Evolutionary conservation across 345 rosid genomes (phyloP), one percentile per base, ranked within the genome.

Genomic region (Salix arbutifolia): DNA sequence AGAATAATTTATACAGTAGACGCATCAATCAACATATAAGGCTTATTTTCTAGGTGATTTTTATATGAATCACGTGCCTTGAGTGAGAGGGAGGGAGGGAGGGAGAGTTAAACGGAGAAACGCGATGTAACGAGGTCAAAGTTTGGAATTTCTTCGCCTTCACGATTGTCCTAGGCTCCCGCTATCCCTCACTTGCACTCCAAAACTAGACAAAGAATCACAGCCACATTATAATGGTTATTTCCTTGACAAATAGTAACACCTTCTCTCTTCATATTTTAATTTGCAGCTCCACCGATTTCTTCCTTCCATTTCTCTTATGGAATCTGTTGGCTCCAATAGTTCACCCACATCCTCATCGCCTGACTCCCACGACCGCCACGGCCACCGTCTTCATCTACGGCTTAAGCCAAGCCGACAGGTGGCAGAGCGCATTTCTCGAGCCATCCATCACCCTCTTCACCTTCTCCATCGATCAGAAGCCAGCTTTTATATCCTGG

Each of bases 381-480:
- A 31, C 42, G 40, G 2, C 66, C 78, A 16, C 76, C 81, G 50
- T 21, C 80, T 11, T 56, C 78, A 74, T 38, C 71, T 53, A 21
- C 82, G 84, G 17, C 30, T 75, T 77, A 76, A 76, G 71, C 73
- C 86, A 8, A 70, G 84, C 75, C 90, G 91, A 46, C 91, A 90
- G 0, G 75, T 90, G 8, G 77, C 89, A 0, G 94, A 90, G 71
- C 76, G 98, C 7, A 91, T 94, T 1, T 62, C 73, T 53, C 87
- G 98, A 3, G 97, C 99, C 35, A 85, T 90, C 58, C 89, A 84
- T 77, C 94, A 94, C 74, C 89, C 70, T 9, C 86, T 92, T 52
- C 91, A 76, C 31, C 90, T 92, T 77, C 97, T 90, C 73, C 92
- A 87, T 79, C 86, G 94, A 12, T 85, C 90, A 0, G 83, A 86